These are phyloP conservation scores for Diaporthe nobilis DNA, from an alignment of 2,329 filamentous ascomycete genomes.

Conservation along the genomic window DNA sequence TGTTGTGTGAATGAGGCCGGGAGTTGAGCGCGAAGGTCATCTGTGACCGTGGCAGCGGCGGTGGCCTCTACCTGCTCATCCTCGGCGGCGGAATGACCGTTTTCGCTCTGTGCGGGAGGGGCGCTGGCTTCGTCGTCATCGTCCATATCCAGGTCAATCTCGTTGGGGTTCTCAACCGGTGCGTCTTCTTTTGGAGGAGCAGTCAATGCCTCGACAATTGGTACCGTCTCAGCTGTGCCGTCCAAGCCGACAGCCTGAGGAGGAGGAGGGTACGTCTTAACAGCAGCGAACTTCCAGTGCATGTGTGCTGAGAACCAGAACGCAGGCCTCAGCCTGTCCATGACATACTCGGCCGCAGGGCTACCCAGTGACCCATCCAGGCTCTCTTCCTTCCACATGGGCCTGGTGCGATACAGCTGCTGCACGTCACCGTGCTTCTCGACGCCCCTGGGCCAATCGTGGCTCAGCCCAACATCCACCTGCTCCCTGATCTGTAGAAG, in stretches of 20 bases:
- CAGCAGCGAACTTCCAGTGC: slow-evolving; percentile 87
- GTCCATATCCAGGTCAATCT: slow-evolving; percentile 79
- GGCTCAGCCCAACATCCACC: slow-evolving; percentile 91
- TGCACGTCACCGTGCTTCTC: slow-evolving; percentile 82
- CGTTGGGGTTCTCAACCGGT: slow-evolving; percentile 69
- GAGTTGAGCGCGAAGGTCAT: slow-evolving; percentile 79
- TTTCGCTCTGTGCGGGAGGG: slow-evolving; percentile 39
- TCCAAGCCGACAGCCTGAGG: slow-evolving; percentile 47
- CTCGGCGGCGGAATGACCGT: slow-evolving; percentile 32
- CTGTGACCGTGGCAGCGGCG: slow-evolving; percentile 60
- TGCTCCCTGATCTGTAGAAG: slow-evolving; percentile 87
- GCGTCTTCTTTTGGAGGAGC: slow-evolving; percentile 38
- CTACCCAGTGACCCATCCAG: slow-evolving; percentile 82
- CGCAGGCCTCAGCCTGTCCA: slow-evolving; percentile 84
- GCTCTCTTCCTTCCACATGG: slow-evolving; percentile 82
- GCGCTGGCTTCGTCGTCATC: slow-evolving; percentile 59
- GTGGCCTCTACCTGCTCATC: slow-evolving; percentile 43
- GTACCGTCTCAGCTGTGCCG: slow-evolving; percentile 39
- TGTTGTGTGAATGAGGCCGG: slow-evolving; percentile 78
- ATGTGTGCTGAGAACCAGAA: slow-evolving; percentile 97
- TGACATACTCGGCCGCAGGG: slow-evolving; percentile 81
- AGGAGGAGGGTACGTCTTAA: slow-evolving; percentile 65
- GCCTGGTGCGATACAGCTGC: slow-evolving; percentile 80
- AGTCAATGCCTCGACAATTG: slow-evolving; percentile 39
- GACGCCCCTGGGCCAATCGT: slow-evolving; percentile 93